Evolutionary conservation across 805 yeast species (phyloP), one percentile per base, ranked within the genome.

Genomic region (Lipomyces chichibuensis): DNA sequence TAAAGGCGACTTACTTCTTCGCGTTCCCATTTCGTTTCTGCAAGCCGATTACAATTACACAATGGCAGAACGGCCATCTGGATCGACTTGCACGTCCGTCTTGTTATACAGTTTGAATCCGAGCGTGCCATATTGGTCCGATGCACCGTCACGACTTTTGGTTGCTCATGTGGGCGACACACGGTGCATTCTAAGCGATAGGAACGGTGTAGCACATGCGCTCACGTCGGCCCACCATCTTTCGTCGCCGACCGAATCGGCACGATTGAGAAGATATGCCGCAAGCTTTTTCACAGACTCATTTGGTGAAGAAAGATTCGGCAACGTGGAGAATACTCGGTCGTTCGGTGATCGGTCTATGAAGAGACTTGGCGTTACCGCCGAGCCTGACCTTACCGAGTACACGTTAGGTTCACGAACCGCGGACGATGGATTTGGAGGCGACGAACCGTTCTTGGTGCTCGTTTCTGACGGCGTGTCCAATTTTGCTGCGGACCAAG

Each of bases 141-240:
- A 83, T 8, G 88, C 90, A 2, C 79, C 89, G 13, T 82, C 91
- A 27, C 87, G 87, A 73, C 77, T 95, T 27, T 83, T 90, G 0
- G 85, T 93, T 23, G 93, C 96, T 0, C 99, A 95, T 75, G 87
- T 94, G 14, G 99, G 99, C 5, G 99, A 95, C 76, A 90, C 98
- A 2, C 85, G 90, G 69, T 92, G 96, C 5, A 83, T 95, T 1
- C 73, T 95, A n/a, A 90, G 95, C 70, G 98, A 93, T 77, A 84
- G 83, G 65, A 77, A 83, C 64, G 98, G 98, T 2, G 79, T 84
- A 53, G 96, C 96, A 0, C 93, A 88, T 72, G 82, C 91, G 23
- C 80, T 95, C 61, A 91, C 97, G 1, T 82, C 85, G 49, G 85
- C 87, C 46, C 99, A 95, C 77, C 97, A 94, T 77, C 97, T 98